Percentiles rank a stretch among this genome's conserved stretches.
phyloP scores from a whole-genome alignment of 2,329 filamentous ascomycete species.

The Hysterium pulicare region DNA sequence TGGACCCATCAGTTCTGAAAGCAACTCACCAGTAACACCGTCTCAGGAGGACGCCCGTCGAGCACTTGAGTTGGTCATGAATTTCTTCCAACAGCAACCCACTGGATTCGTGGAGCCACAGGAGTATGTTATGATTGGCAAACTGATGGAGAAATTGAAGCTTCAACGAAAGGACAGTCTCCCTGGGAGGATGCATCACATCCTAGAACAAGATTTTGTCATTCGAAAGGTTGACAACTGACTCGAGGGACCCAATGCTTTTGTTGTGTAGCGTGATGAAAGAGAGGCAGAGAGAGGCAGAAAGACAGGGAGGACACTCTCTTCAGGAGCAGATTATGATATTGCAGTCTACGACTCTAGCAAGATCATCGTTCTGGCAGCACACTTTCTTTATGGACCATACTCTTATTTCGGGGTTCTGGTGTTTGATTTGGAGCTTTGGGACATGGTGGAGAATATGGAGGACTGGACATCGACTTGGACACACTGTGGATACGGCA shows the following conservation, averaged over 20 bases:
- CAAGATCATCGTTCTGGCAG: too few relatives aligned
- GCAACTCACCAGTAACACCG: slow-evolving; percentile 56
- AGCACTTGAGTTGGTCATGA: slow-evolving; percentile 77
- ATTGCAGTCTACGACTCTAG: too few relatives aligned
- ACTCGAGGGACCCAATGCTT: too few relatives aligned
- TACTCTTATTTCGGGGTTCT: slow-evolving; percentile 10
- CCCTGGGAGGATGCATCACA: slow-evolving; percentile 28
- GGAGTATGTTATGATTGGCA: slow-evolving; percentile 74
- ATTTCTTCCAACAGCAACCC: slow-evolving; percentile 72
- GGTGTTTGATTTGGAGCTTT: slow-evolving; percentile 17
- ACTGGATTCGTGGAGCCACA: slow-evolving; percentile 68
- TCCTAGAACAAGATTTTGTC: slow-evolving; percentile 27
- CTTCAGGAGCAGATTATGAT: too few relatives aligned
- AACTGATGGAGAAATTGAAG: slow-evolving; percentile 81
- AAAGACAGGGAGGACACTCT: too few relatives aligned
- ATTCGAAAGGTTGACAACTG: slow-evolving; percentile 1
- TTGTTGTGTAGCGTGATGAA: too few relatives aligned
- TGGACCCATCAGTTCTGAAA: slow-evolving; percentile 21
- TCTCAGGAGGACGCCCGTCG: slow-evolving; percentile 81
- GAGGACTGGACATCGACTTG: slow-evolving; percentile 11
- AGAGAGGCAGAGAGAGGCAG: too few relatives aligned
- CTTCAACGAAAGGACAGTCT: slow-evolving; percentile 54
- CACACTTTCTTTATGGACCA: slow-evolving; percentile 12
- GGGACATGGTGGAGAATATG: slow-evolving; percentile 13
- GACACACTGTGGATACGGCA: slow-evolving; percentile 8